Evolutionary conservation across 108 stramenopile genomes (phyloP).

Genomic region (Bacterosira constricta): DNA sequence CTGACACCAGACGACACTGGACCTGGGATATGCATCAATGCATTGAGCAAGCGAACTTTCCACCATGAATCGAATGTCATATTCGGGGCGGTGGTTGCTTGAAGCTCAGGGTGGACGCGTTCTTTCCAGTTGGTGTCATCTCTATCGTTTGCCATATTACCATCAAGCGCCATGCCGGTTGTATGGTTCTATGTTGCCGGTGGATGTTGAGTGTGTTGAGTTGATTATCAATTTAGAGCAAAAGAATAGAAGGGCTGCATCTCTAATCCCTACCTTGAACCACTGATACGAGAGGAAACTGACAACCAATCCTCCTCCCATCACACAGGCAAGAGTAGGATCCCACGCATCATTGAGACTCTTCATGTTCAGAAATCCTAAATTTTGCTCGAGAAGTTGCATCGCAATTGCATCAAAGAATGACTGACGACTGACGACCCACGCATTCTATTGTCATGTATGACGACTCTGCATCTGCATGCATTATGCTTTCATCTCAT

Average conservation of each 20-base stretch:
- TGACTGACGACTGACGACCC: too few relatives aligned
- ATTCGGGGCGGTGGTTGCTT: not conserved
- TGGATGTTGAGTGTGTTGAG: too few relatives aligned
- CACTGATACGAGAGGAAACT: constrained; percentile 69
- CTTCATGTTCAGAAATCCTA: constrained; percentile 67
- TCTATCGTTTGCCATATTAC: too few relatives aligned
- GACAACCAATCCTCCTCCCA: constrained; percentile 73
- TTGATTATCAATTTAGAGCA: too few relatives aligned
- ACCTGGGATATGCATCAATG: not conserved
- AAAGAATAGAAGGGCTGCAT: too few relatives aligned
- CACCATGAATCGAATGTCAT: not conserved
- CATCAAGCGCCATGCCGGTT: too few relatives aligned
- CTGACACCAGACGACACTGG: not conserved
- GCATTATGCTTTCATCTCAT: too few relatives aligned
- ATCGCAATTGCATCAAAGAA: too few relatives aligned
- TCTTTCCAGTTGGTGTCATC: not conserved
- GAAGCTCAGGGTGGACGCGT: not conserved
- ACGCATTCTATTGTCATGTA: too few relatives aligned
- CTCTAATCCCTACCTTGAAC: too few relatives aligned
- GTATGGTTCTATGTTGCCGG: too few relatives aligned
- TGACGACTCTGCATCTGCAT: too few relatives aligned
- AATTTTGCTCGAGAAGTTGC: constrained; percentile 67
- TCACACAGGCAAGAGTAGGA: constrained; percentile 78
- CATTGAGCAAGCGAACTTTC: not conserved
- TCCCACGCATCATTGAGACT: constrained; percentile 69